phyloP scores from a whole-genome alignment of 2,329 filamentous ascomycete genomes.

The Hyphodiscus sp. region DNA sequence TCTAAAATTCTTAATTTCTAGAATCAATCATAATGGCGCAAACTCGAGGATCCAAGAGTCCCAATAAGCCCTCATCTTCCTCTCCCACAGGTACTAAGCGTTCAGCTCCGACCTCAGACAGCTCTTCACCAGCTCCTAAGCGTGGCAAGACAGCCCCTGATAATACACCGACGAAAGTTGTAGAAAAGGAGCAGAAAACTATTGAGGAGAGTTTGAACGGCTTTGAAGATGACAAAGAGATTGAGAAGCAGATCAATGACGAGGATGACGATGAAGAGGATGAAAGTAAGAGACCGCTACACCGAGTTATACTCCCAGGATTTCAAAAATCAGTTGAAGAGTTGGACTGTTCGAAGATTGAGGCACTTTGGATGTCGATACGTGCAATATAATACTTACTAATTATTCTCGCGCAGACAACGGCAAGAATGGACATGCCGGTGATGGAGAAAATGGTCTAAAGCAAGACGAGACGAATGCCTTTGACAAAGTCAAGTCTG shows the following conservation, averaged over 20 bases:
- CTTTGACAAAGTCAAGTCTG: conserved; percentile 26
- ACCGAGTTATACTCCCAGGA: too few relatives aligned
- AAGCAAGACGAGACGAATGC: conserved; percentile 22
- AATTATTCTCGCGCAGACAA: conserved; percentile 7
- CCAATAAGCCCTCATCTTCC: background rate
- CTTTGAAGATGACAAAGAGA: conserved; percentile 22
- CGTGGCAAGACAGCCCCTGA: conserved; percentile 2
- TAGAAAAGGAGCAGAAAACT: conserved; percentile 9
- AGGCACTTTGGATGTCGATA: too few relatives aligned
- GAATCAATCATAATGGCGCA: background rate
- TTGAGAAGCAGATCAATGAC: conserved; percentile 1
- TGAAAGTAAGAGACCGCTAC: too few relatives aligned
- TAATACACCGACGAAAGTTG: background rate
- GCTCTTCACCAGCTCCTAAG: conserved; percentile 1
- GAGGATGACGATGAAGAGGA: conserved; percentile 7
- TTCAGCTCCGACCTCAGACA: background rate
- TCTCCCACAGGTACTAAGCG: conserved; percentile 1
- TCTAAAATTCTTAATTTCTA: background rate
- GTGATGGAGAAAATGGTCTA: conserved; percentile 12
- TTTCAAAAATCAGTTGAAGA: too few relatives aligned
- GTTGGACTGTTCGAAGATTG: too few relatives aligned
- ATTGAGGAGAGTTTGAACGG: conserved; percentile 18
- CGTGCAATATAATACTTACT: too few relatives aligned
- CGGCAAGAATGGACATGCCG: conserved; percentile 1
- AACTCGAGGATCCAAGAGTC: background rate